phyloP scores from a whole-genome alignment of 177 flowering plant species.

The Vitis hybrid region DNA sequence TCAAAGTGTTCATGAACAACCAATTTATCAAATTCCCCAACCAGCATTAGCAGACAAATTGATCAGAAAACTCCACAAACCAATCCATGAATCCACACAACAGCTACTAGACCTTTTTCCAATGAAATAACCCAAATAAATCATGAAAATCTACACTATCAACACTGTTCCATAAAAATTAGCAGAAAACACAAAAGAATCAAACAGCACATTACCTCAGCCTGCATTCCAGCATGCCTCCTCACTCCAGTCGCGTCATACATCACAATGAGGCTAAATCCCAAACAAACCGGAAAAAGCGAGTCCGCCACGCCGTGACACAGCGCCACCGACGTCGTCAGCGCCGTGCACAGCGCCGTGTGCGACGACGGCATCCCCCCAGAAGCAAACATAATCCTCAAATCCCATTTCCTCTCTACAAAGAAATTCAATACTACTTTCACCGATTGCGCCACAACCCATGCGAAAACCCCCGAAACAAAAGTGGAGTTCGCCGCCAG shows the following conservation, averaged over 20 bases:
- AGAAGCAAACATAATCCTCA: constrained; percentile 60
- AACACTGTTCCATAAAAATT: background rate
- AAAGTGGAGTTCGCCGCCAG: constrained; percentile 84
- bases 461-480: constrained; percentile 66
- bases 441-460: constrained; percentile 65
- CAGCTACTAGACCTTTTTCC: no score
- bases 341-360: constrained; percentile 80
- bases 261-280: constrained; percentile 89
- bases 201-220: constrained; percentile 53
- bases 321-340: constrained; percentile 86
- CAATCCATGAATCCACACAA: no score
- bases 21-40: no score
- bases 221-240: constrained; percentile 97
- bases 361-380: constrained; percentile 99
- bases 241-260: constrained; percentile 94
- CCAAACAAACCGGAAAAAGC: constrained; percentile 88
- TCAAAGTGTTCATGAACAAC: no score
- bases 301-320: constrained; percentile 91
- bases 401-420: constrained; percentile 87
- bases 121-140: background rate
- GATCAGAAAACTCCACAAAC: no score
- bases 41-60: no score
- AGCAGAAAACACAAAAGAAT: background rate
- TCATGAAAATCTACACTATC: background rate
- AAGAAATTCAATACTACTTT: constrained; percentile 70